Evolutionary conservation across 176 grass and related monocot species (phyloP).

Genomic region (Cenchrus fungigraminus): DNA sequence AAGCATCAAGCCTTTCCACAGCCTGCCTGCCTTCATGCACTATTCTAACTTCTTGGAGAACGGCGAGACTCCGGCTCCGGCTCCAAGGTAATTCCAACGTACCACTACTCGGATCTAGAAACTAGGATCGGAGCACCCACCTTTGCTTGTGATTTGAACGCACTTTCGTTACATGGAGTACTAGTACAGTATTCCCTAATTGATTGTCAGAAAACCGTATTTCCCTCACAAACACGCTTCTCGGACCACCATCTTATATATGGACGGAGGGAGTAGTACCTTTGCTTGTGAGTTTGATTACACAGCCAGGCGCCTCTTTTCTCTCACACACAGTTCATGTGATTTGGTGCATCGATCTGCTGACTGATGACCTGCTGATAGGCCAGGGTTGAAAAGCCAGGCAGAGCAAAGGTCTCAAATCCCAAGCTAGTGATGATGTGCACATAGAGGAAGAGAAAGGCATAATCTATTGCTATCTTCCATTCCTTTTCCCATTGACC

Average conservation of each 20-base stretch:
- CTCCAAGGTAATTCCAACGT: conserved; percentile 44
- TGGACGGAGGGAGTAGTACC: too few species aligned
- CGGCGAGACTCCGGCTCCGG: not conserved
- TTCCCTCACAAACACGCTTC: too few species aligned
- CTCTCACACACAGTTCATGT: not conserved
- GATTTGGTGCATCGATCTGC: not conserved
- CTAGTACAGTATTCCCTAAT: not conserved
- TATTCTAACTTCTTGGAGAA: conserved; percentile 7
- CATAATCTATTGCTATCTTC: conserved; percentile 36
- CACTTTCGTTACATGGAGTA: not conserved
- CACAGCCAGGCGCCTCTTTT: too few species aligned
- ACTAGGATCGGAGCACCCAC: too few species aligned
- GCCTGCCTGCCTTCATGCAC: not conserved
- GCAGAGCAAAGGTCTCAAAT: conserved; percentile 36
- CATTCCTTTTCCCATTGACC: conserved; percentile 48
- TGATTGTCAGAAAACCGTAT: too few species aligned
- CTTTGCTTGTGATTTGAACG: conserved; percentile 16
- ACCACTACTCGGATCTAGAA: conserved; percentile 4
- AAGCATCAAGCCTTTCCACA: not conserved
- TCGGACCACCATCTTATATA: too few species aligned
- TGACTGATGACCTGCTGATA: not conserved
- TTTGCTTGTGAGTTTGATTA: too few species aligned
- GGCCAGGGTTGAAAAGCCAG: not conserved
- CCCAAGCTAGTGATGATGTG: conserved; percentile 35
- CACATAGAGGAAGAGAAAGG: conserved; percentile 13